Evolutionary conservation across 2,329 filamentous ascomycete species (phyloP).

Genomic region (Penicillium decumbens): DNA sequence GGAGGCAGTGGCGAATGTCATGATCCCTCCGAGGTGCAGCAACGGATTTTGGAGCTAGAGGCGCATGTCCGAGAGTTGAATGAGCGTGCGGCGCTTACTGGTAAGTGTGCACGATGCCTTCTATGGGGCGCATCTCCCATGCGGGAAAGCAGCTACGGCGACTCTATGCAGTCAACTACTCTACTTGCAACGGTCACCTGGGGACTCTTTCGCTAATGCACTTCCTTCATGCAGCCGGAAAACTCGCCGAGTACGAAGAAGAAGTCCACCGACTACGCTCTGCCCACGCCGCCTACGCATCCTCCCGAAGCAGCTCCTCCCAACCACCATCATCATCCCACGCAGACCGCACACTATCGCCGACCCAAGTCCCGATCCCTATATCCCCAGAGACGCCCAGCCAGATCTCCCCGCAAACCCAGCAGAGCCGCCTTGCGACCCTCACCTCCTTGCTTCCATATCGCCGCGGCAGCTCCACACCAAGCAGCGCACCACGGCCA

Average conservation of each 20-base stretch:
- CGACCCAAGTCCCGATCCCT: conserved; percentile 26
- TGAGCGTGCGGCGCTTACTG: conserved; percentile 50
- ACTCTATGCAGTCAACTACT: neutral
- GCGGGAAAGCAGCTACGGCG: neutral
- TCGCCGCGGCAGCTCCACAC: conserved; percentile 33
- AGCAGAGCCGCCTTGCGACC: conserved; percentile 36
- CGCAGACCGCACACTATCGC: conserved; percentile 36
- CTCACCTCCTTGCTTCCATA: conserved; percentile 40
- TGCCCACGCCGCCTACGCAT: conserved; percentile 23
- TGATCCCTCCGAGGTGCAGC: conserved; percentile 33
- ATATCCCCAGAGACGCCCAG: conserved; percentile 22
- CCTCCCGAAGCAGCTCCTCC: conserved; percentile 24
- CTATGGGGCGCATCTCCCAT: neutral
- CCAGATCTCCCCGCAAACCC: conserved; percentile 24
- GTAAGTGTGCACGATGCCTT: conserved; percentile 36
- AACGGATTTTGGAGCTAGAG: conserved; percentile 50
- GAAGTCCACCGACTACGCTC: conserved; percentile 51
- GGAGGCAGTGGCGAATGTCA: conserved; percentile 31
- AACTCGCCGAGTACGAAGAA: conserved; percentile 60
- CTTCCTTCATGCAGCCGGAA: conserved; percentile 44
- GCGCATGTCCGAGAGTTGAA: conserved; percentile 51
- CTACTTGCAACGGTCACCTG: neutral
- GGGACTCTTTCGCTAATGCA: neutral
- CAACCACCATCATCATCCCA: conserved; percentile 30
- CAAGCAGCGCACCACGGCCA: conserved; percentile 21